These are phyloP conservation scores for Neoascochyta sp. DNA, from an alignment of 2,329 filamentous ascomycete genomes.

Conservation along the genomic window DNA sequence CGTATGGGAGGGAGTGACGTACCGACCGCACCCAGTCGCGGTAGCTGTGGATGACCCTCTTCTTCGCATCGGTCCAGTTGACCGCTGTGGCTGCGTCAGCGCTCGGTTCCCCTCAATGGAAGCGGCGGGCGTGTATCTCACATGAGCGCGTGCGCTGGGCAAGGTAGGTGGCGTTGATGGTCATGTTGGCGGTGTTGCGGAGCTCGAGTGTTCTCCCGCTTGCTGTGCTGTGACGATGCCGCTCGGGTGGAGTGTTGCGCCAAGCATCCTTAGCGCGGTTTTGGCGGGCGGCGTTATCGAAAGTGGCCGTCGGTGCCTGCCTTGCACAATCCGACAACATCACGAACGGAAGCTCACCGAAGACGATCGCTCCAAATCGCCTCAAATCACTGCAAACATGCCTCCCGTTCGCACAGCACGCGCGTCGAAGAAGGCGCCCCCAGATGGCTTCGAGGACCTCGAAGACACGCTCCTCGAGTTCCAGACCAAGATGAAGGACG, in stretches of 20 bases:
- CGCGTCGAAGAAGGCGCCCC: slow-evolving; percentile 75
- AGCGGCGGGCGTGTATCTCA: slow-evolving; percentile 25
- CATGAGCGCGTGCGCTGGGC: slow-evolving; percentile 56
- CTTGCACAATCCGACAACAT: not conserved
- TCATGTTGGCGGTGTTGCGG: slow-evolving; percentile 51
- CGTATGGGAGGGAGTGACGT: slow-evolving; percentile 55
- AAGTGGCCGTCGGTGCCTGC: too few relatives aligned
- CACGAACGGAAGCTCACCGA: not conserved
- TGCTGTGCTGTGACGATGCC: slow-evolving; percentile 30
- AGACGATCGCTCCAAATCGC: not conserved
- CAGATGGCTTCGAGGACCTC: slow-evolving; percentile 82
- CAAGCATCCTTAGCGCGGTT: slow-evolving; percentile 29
- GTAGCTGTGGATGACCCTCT: slow-evolving; percentile 83
- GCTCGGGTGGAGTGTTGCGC: slow-evolving; percentile 28
- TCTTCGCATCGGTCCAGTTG: slow-evolving; percentile 85
- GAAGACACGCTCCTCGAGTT: slow-evolving; percentile 84
- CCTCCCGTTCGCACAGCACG: slow-evolving; percentile 68
- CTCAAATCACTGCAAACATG: slow-evolving; percentile 49
- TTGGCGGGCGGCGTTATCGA: slow-evolving; percentile 12
- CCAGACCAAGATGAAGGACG: slow-evolving; percentile 89
- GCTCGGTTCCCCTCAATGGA: slow-evolving; percentile 13
- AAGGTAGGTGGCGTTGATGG: slow-evolving; percentile 90
- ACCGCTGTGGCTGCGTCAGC: slow-evolving; percentile 56
- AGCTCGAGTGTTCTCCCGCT: slow-evolving; percentile 20
- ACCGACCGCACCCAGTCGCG: slow-evolving; percentile 95